These are phyloP conservation scores for Stereum hirsutum DNA, from an alignment of 1,284 basidiomycete genomes.

Conservation along the genomic window DNA sequence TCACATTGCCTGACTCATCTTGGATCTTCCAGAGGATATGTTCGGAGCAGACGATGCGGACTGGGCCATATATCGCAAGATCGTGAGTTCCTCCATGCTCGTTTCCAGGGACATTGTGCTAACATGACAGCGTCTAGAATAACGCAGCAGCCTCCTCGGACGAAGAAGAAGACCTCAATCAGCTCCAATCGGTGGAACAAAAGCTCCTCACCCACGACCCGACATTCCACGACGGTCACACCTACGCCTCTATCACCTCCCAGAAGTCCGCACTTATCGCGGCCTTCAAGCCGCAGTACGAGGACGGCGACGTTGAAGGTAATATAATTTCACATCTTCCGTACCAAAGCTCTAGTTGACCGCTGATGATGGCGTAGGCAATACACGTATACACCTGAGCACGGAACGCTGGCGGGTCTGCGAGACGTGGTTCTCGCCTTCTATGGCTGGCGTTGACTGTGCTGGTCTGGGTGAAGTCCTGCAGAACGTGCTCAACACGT, in stretches of 20 bases:
- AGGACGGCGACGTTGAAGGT: conserved; percentile 12
- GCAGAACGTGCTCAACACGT: conserved; percentile 80
- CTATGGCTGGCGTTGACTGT: conserved; percentile 91
- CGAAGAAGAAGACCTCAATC: conserved; percentile 85
- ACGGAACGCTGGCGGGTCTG: conserved; percentile 92
- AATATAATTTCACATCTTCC: background rate
- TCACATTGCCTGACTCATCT: conserved; percentile 1
- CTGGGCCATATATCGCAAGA: conserved; percentile 97
- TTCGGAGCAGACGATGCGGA: conserved; percentile 96
- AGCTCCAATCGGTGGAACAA: conserved; percentile 70
- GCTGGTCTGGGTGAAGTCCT: conserved; percentile 91
- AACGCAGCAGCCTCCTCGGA: conserved; percentile 85
- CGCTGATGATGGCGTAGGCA: conserved; percentile 6
- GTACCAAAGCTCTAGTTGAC: background rate
- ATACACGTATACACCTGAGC: conserved; percentile 80
- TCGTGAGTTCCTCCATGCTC: conserved; percentile 37
- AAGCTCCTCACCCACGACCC: conserved; percentile 83
- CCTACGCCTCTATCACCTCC: conserved; percentile 11
- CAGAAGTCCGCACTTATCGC: conserved; percentile 13
- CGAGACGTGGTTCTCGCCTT: conserved; percentile 90
- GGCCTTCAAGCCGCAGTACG: conserved; percentile 12
- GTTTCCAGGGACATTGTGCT: background rate
- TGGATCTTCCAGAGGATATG: conserved; percentile 62
- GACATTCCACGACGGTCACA: conserved; percentile 27
- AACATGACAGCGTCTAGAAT: conserved; percentile 38